Base-by-base conservation (phyloP, 805 yeast genomes). In the Metschnikowia colocasiae region DNA sequence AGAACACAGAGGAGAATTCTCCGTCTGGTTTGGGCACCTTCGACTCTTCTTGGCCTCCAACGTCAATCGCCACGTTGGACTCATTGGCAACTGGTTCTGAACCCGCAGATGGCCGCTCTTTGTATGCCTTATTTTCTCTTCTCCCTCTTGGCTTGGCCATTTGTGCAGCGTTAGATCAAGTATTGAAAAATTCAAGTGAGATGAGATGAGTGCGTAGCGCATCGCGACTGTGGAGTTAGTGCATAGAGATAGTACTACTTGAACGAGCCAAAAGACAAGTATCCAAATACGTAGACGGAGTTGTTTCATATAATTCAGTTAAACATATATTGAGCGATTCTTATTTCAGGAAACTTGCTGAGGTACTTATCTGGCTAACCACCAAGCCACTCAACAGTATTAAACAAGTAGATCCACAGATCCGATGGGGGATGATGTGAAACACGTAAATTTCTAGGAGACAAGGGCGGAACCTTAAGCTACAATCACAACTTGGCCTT, bases 1-100 rank as follows among this genome's bases (percentile, higher is more conserved):
- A 94, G 61, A 91, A 92, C 16, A 85, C 68, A 18, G 60, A 61
- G 47, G 56, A 51, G 46, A 55, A 53, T 18, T 58, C 56, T 16
- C 47, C 52, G 8, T 36, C 40, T 36, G n/a, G 40, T 18, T 54
- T 46, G 54, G 60, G 30, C 47, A 16, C 25, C 33, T 41, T 40
- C 15, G 6, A 40, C 13, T 37, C 43, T 5, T 46, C 43, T n/a
- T 47, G 52, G 12, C 39, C 52, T 22, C 25, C 50, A n/a, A 34
- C 22, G 3, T 47, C 42, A 13, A 9, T 26, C 7, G 30, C 26
- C 33, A 23, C 20, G 9, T 33, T 37, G 8, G 40, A 38, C 15
- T 39, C 50, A 12, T 43, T 46, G 13, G 34, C 26, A n/a, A 30
- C 42, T 20, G 26, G 19, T 29, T 39, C 42, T 39, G 42, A 39